Percentiles rank a stretch among this genome's conserved stretches.
These are phyloP conservation scores for Mycena sanguinolenta DNA, from an alignment of 768 basidiomycete species.

Conservation along the genomic window DNA sequence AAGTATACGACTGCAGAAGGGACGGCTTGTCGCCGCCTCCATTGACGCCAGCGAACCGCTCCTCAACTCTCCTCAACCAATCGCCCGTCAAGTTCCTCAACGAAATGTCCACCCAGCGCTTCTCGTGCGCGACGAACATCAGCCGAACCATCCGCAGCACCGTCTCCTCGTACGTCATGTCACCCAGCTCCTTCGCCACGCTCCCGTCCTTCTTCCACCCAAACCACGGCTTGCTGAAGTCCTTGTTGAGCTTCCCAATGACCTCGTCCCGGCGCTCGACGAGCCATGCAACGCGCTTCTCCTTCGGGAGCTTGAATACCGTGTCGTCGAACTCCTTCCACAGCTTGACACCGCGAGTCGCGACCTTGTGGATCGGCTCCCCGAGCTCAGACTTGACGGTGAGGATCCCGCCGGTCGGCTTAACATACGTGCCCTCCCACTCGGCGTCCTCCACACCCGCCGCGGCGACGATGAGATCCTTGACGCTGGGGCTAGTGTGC, in stretches of 20 bases:
- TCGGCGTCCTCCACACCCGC: constrained; percentile 89
- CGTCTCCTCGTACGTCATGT: constrained; percentile 99
- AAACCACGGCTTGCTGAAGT: constrained; percentile 98
- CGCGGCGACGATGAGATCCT: constrained; percentile 96
- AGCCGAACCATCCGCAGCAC: constrained; percentile 91
- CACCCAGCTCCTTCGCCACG: constrained; percentile 87
- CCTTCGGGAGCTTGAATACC: constrained; percentile 95
- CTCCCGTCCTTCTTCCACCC: constrained; percentile 94
- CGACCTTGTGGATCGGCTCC: constrained; percentile 99
- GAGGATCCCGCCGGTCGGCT: constrained; percentile 95
- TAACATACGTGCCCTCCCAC: constrained; percentile 96
- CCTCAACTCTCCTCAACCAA: constrained; percentile 96
- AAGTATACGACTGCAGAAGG: constrained; percentile 83
- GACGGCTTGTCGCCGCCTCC: constrained; percentile 83
- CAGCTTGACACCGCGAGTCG: constrained; percentile 94
- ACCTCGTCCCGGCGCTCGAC: constrained; percentile 89
- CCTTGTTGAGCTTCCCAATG: constrained; percentile 91
- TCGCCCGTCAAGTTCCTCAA: constrained; percentile 95
- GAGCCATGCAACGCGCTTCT: constrained; percentile 94
- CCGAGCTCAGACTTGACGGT: constrained; percentile 98
- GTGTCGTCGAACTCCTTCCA: constrained; percentile 99
- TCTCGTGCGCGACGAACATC: constrained; percentile 94
- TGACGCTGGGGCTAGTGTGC: constrained; percentile 93
- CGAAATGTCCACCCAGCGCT: constrained; percentile 93
- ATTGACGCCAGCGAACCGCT: constrained; percentile 93